Base-by-base conservation (phyloP, 2,329 filamentous ascomycete genomes). In the Fusarium sterilihyphosum region DNA sequence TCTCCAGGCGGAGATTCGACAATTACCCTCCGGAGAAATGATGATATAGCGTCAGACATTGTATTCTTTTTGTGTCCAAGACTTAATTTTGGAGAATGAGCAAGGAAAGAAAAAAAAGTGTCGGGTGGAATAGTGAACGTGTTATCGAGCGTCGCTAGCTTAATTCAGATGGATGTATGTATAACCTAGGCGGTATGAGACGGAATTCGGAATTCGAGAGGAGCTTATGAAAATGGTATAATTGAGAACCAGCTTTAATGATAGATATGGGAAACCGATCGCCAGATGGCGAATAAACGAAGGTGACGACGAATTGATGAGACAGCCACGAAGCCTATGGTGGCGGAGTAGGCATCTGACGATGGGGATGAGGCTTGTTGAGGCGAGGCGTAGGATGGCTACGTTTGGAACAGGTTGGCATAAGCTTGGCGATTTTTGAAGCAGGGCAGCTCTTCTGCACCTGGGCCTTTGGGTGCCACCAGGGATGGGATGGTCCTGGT, bases 1-100 rank as follows among this genome's bases (percentile, higher is more conserved):
- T 98, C 95, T 77, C 94, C 92, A 2, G 96, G 96, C 20, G 96
- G 96, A 49, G 95, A 98, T 74, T 93, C 92, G 72, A 95, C 85
- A 66, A 98, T 86, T 92, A 96, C 97, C 78, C 86, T 86, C 76
- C 86, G 78, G 83, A 87, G 63, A 81, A 87, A 63, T 83, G 84
- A 64, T 84, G 84, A 82, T 84, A 88, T 77, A 84, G 86, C 80
- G 71, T 89, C 87, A 57, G 88, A 87, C 89, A 90, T 91, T 73
- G 58, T 57, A 41, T 38, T 50, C 52, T 33, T 50, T 56, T 24
- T 43, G 29, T 67, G 56, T 65, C 31, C 52, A 31, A 46, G 37
- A 20, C 47, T 66, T 60, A 14, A 37, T 37, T 59, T 66, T 49
- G 54, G 58, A 65, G 35, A 54, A 43, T 44, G 49, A 54, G 63